A percentile compares a stretch with the other conserved stretches of the same genome.
Evolutionary conservation across 495 filamentous ascomycete genomes (phyloP).

Genomic region (Aspergillus carlsbadensis): DNA sequence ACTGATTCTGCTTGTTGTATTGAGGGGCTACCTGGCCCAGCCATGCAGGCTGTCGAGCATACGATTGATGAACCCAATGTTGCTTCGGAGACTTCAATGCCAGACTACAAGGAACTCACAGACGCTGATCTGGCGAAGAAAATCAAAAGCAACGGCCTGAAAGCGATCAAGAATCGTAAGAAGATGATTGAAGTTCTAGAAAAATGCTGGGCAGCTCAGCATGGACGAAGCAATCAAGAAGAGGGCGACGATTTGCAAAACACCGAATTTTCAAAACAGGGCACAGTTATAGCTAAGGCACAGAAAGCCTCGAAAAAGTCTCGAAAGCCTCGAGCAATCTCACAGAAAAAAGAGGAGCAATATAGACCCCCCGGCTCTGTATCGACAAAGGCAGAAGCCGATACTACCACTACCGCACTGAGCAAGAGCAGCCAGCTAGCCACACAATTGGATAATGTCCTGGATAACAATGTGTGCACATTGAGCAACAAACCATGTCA

Average conservation of each 20-base stretch:
- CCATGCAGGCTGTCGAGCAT: not conserved
- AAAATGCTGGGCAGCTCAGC: slow-evolving; percentile 66
- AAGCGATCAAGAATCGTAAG: slow-evolving; percentile 65
- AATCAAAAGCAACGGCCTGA: slow-evolving; percentile 69
- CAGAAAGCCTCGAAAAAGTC: not conserved
- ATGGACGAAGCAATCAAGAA: slow-evolving; percentile 17
- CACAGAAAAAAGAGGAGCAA: slow-evolving; percentile 16
- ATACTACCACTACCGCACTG: not conserved
- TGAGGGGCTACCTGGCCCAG: not conserved
- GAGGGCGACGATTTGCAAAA: not conserved
- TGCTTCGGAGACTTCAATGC: slow-evolving; percentile 36
- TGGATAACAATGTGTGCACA: not conserved
- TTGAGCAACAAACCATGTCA: not conserved
- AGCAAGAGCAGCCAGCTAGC: not conserved
- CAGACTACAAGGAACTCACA: slow-evolving; percentile 63
- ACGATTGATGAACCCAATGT: not conserved
- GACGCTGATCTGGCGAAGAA: slow-evolving; percentile 63
- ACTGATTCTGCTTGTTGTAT: not conserved
- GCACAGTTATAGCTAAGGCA: slow-evolving; percentile 4
- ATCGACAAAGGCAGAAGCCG: not conserved
- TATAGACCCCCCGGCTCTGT: slow-evolving; percentile 6
- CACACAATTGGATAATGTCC: not conserved
- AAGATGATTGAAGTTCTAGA: slow-evolving; percentile 71
- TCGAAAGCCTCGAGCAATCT: slow-evolving; percentile 1
- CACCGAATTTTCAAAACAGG: slow-evolving; percentile 2